Conservation (phyloP, 495 filamentous ascomycete species). For the Xylaria scruposa region DNA sequence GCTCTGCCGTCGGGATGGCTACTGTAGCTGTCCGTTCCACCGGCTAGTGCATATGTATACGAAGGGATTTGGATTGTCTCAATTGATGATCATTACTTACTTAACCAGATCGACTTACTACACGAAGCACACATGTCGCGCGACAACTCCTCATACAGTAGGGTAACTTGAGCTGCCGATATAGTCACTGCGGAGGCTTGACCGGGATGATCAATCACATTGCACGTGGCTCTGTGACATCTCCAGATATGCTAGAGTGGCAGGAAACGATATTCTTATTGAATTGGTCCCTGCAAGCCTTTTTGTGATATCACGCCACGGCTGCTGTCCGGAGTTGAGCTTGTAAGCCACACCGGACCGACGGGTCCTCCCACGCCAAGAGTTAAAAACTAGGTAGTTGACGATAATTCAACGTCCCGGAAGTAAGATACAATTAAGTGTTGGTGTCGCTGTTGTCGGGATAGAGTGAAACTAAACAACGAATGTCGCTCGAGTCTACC, state of each 20-base stretch:
- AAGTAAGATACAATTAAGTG: neutral
- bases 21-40: neutral
- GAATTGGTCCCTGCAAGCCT: conserved; percentile 15
- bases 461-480: neutral
- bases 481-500: neutral
- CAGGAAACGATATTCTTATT: neutral
- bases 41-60: neutral
- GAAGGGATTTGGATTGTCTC: neutral
- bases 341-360: neutral
- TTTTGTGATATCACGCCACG: conserved; percentile 16
- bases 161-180: neutral
- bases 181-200: neutral
- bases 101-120: neutral
- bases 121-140: neutral
- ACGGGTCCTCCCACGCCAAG: neutral
- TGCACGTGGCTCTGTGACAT: conserved; percentile 1
- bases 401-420: neutral
- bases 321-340: neutral
- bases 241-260: neutral
- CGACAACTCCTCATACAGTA: neutral
- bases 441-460: neutral
- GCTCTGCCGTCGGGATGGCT: conserved; percentile 23
- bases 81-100: conserved; percentile 1
- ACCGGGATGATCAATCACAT: conserved; percentile 1
- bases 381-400: neutral